phyloP scores from a whole-genome alignment of 345 rosid genomes.

The Bretschneidera sinensis region DNA sequence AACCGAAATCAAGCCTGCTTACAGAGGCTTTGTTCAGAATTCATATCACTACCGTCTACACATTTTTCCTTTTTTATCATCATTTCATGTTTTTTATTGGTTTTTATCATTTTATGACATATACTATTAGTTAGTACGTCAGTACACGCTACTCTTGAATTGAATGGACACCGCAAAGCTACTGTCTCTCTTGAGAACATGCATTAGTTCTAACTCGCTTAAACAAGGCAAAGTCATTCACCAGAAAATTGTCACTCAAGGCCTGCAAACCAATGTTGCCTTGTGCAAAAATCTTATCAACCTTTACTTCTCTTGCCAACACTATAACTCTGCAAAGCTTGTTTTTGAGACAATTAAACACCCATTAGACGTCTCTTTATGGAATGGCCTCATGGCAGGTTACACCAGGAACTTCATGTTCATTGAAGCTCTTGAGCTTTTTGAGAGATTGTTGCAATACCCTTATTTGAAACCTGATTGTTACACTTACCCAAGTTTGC shows the following conservation, averaged over 20 bases:
- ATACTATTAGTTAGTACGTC: too few species aligned
- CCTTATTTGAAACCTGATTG: slow-evolving; percentile 43
- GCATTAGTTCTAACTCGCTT: slow-evolving; percentile 29
- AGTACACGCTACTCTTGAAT: too few species aligned
- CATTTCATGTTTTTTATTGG: too few species aligned
- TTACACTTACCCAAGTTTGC: slow-evolving; percentile 58
- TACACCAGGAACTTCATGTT: slow-evolving; percentile 50
- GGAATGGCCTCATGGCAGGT: slow-evolving; percentile 58
- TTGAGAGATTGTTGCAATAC: slow-evolving; percentile 28
- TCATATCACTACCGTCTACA: too few species aligned
- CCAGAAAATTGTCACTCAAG: slow-evolving; percentile 44
- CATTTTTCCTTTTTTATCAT: too few species aligned
- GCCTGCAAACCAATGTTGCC: slow-evolving; percentile 37
- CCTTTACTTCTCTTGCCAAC: slow-evolving; percentile 48
- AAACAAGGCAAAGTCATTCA: slow-evolving; percentile 43
- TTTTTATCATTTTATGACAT: too few species aligned
- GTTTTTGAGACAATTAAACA: slow-evolving; percentile 31
- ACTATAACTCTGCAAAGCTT: slow-evolving; percentile 34
- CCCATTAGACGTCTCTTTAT: slow-evolving; percentile 43
- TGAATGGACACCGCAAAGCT: slow-evolving; percentile 36
- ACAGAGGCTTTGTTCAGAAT: too few species aligned
- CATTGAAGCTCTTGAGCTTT: slow-evolving; percentile 44
- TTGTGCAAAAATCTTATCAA: slow-evolving; percentile 51
- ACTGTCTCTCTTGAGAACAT: slow-evolving; percentile 29
- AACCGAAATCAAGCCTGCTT: too few species aligned